Conservation (phyloP, 352 stramenopile species). For the Peronospora belbahrii region DNA sequence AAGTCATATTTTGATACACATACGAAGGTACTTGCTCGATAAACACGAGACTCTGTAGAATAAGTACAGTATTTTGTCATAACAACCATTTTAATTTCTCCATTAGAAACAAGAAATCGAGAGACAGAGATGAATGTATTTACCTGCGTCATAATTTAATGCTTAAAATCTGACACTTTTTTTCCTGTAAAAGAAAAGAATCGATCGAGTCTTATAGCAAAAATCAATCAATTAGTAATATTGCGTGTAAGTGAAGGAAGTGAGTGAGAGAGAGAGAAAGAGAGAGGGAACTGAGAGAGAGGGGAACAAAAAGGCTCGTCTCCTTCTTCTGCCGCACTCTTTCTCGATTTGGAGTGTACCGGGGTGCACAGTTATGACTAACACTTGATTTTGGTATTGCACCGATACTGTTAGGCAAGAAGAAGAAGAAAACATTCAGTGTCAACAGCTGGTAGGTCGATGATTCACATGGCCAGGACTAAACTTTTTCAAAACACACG, state of each 20-base stretch:
- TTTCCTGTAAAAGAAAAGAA: too few species aligned
- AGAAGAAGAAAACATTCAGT: constrained; percentile 29
- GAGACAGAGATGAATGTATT: constrained; percentile 2
- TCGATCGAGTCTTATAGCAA: too few species aligned
- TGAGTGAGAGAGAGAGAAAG: too few species aligned
- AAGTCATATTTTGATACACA: constrained; percentile 56
- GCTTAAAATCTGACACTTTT: too few species aligned
- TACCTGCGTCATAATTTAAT: too few species aligned
- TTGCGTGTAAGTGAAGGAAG: too few species aligned
- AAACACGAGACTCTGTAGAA: constrained; percentile 48
- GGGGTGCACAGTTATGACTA: too few species aligned
- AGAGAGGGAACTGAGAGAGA: too few species aligned
- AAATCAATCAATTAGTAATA: too few species aligned
- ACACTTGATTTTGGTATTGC: constrained; percentile 21
- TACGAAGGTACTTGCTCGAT: constrained; percentile 42
- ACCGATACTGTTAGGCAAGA: constrained; percentile 7
- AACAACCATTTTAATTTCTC: constrained; percentile 1
- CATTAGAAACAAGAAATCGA: neutral
- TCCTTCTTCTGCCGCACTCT: constrained; percentile 17
- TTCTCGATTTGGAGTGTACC: constrained; percentile 15
- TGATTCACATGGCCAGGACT: constrained; percentile 11
- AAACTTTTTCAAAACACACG: neutral
- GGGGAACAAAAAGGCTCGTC: constrained; percentile 8
- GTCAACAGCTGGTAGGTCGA: constrained; percentile 7
- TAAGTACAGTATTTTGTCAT: neutral